A percentile compares a stretch with the other conserved stretches of the same genome.
These are phyloP conservation scores for Abrus precatorius DNA, from an alignment of 306 rosid species.

Conservation along the genomic window DNA sequence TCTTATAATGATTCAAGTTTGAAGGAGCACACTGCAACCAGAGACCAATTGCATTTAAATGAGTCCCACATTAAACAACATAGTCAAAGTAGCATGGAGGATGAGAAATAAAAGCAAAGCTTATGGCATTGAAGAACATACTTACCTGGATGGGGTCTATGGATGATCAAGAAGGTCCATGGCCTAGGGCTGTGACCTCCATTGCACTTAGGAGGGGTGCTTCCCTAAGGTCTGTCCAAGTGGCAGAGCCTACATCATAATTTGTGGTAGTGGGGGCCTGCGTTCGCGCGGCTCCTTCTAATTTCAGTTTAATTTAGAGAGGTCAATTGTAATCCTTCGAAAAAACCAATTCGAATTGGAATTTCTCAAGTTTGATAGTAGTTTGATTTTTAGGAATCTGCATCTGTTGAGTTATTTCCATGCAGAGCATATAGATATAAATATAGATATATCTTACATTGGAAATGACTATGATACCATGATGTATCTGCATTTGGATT, in stretches of 20 bases:
- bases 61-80: neutral
- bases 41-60: neutral
- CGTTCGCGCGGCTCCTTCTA: conserved; percentile 59
- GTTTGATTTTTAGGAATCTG: too few species aligned
- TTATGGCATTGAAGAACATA: neutral
- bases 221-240: conserved; percentile 49
- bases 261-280: conserved; percentile 60
- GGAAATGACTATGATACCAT: too few species aligned
- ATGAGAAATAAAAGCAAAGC: neutral
- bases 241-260: conserved; percentile 57
- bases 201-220: conserved; percentile 58
- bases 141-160: conserved; percentile 61
- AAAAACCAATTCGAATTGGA: too few species aligned
- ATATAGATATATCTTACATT: too few species aligned
- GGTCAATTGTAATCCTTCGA: too few species aligned
- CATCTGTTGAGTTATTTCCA: too few species aligned
- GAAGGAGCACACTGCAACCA: too few species aligned
- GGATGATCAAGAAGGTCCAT: conserved; percentile 51
- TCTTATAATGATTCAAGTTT: too few species aligned
- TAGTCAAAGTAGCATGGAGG: too few species aligned
- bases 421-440: too few species aligned
- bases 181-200: conserved; percentile 58
- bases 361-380: too few species aligned
- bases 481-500: too few species aligned
- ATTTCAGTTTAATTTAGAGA: neutral